Percentiles rank a stretch among this genome's conserved stretches.
phyloP scores from a whole-genome alignment of 768 basidiomycete species.

The Lactarius evosmus region DNA sequence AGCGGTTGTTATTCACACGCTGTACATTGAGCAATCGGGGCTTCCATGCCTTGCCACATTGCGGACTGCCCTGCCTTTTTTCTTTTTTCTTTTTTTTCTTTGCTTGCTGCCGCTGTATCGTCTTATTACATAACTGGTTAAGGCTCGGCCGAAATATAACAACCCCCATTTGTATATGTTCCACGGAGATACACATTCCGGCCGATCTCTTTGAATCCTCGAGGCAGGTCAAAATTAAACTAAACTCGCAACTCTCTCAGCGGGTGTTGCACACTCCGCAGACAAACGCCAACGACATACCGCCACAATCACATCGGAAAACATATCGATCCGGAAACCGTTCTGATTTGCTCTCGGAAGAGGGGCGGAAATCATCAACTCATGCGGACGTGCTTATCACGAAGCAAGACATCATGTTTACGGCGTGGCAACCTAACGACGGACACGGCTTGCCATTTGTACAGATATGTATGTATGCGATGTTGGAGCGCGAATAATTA shows the following conservation, averaged over 20 bases:
- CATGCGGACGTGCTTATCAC: conserved; percentile 21
- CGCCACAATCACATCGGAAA: conserved; percentile 23
- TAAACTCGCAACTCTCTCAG: too few species aligned
- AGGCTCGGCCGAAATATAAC: neutral
- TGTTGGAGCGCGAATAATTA: conserved; percentile 4
- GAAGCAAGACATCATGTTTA: conserved; percentile 28
- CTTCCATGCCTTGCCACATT: conserved; percentile 5
- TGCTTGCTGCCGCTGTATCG: conserved; percentile 1
- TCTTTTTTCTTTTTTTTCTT: too few species aligned
- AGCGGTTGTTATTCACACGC: conserved; percentile 8
- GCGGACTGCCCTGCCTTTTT: conserved; percentile 6
- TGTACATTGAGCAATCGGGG: neutral
- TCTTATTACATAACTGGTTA: conserved; percentile 20
- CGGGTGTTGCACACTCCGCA: neutral
- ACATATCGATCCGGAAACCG: conserved; percentile 1
- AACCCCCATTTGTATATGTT: conserved; percentile 11
- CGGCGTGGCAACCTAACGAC: conserved; percentile 29
- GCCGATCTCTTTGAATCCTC: conserved; percentile 14
- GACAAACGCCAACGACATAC: neutral
- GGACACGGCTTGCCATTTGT: conserved; percentile 15
- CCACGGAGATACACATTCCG: conserved; percentile 9
- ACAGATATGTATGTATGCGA: conserved; percentile 14
- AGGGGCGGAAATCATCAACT: conserved; percentile 17
- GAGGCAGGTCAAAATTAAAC: conserved; percentile 8
- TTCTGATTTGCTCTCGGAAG: conserved; percentile 21